A percentile compares a stretch with the other conserved stretches of the same genome.
Evolutionary conservation across 805 yeast species (phyloP).

Genomic region (Wickerhamiella nectarea): DNA sequence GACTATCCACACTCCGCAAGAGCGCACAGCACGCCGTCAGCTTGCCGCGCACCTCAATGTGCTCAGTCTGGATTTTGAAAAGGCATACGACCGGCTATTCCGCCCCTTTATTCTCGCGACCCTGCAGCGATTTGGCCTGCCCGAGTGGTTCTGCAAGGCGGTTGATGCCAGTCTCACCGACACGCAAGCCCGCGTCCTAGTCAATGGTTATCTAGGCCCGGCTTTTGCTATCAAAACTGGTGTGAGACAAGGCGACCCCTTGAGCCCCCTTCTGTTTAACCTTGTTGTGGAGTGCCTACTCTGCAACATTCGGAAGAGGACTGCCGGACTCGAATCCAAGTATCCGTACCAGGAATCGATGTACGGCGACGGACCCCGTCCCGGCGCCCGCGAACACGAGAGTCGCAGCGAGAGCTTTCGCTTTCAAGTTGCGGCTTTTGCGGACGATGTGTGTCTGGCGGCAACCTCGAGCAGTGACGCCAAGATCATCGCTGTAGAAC

Average conservation of each 20-base stretch:
- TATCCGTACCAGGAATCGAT: too few species aligned
- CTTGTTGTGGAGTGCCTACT: too few species aligned
- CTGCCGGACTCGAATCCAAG: too few species aligned
- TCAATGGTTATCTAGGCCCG: not conserved
- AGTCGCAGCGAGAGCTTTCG: not conserved
- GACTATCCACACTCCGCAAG: too few species aligned
- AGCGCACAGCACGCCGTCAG: too few species aligned
- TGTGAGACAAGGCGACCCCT: constrained; percentile 3
- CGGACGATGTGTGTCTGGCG: not conserved
- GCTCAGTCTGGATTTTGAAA: not conserved
- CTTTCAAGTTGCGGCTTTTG: not conserved
- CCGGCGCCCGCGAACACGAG: not conserved
- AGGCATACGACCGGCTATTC: constrained; percentile 3
- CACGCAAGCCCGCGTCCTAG: not conserved
- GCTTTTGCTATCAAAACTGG: not conserved
- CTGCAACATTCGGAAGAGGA: too few species aligned
- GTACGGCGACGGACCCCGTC: too few species aligned
- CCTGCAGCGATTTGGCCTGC: not conserved
- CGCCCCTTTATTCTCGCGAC: not conserved
- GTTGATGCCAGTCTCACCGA: not conserved
- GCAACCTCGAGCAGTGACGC: not conserved
- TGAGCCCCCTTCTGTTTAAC: constrained; percentile 3
- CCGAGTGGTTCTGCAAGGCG: not conserved
- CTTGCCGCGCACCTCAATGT: too few species aligned
- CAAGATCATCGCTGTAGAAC: not conserved